Evolutionary conservation across 768 basidiomycete species (phyloP), one percentile per base, ranked within the genome.

Genomic region (Favolaschia claudopus): DNA sequence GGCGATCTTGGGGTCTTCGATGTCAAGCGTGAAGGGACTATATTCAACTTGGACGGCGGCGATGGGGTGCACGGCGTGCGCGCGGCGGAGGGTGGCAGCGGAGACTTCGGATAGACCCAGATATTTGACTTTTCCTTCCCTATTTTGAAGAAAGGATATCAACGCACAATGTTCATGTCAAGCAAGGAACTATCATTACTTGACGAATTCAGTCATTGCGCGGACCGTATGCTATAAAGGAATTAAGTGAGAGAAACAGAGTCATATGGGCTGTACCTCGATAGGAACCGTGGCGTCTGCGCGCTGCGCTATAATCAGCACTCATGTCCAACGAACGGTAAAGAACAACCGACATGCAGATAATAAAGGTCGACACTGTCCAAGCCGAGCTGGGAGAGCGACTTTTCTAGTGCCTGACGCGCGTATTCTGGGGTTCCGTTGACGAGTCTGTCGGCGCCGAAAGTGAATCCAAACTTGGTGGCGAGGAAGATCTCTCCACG

Each of bases 401-500:
- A 82, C 50, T 53, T 72, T 15, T 80, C 71, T 33, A 79, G 47
- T 0, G 74, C 69, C 40, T 75, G 63, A 5, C 70, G 72, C 12
- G 79, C 76, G 52, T 82, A 80, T 51, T 79, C 72, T 0, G 79
- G 74, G 50, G 55, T 78, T 43, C 58, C 75, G 52, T 71, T 63
- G 32, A 66, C 47, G 25, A 43, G 15, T 28, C 69, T 10, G 51
- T 64, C 17, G 48, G 56, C 29, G n/a, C 59, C 48, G 14, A 40
- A 32, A 3, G 56, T 59, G 22, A 72, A 59, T 2, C 75, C 70
- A 20, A 68, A 72, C 58, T 89, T 89, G 19, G 86, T 87, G 3
- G 86, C 85, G 19, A 89, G 76, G 72, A 88, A 89, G 27, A 87
- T 84, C 31, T 83, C 74, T 19, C 73, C 62, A 25, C 83, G 74